phyloP scores from a whole-genome alignment of 2,329 filamentous ascomycete genomes.

The Phyllosticta capitalensis region DNA sequence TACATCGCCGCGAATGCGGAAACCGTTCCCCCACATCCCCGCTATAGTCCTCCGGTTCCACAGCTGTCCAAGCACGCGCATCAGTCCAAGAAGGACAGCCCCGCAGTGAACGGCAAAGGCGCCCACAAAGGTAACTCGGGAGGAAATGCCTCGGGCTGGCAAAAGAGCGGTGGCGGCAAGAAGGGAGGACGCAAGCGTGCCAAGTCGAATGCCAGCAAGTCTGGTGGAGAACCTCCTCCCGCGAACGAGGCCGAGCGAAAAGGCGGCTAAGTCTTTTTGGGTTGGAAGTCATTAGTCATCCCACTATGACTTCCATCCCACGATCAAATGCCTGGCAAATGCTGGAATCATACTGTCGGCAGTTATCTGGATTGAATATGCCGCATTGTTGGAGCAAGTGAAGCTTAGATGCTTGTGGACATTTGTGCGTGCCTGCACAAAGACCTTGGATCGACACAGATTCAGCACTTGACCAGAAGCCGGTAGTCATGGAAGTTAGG shows the following conservation, averaged over 20 bases:
- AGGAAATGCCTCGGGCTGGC: slow-evolving; percentile 5
- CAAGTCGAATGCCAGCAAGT: slow-evolving; percentile 22
- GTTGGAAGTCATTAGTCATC: not conserved
- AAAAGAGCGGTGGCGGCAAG: slow-evolving; percentile 13
- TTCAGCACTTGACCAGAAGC: not conserved
- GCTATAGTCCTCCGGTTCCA: not conserved
- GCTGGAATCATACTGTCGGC: not conserved
- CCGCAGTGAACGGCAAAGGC: slow-evolving; percentile 18
- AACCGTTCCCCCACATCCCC: not conserved
- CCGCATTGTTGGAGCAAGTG: not conserved
- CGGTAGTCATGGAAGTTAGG: not conserved
- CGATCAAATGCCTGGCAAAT: not conserved
- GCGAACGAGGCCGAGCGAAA: slow-evolving; percentile 37
- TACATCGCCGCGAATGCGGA: not conserved
- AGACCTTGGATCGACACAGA: not conserved
- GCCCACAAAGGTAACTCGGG: not conserved
- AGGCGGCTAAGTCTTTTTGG: slow-evolving; percentile 27
- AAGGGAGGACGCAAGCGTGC: slow-evolving; percentile 24
- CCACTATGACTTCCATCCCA: not conserved
- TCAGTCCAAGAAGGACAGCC: slow-evolving; percentile 14
- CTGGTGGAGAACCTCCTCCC: slow-evolving; percentile 33
- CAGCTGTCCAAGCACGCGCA: not conserved
- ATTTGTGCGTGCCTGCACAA: not conserved
- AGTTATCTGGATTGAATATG: not conserved
- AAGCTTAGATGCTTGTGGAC: not conserved